phyloP scores from a whole-genome alignment of 2,329 filamentous ascomycete genomes.

The Fusarium concolor region DNA sequence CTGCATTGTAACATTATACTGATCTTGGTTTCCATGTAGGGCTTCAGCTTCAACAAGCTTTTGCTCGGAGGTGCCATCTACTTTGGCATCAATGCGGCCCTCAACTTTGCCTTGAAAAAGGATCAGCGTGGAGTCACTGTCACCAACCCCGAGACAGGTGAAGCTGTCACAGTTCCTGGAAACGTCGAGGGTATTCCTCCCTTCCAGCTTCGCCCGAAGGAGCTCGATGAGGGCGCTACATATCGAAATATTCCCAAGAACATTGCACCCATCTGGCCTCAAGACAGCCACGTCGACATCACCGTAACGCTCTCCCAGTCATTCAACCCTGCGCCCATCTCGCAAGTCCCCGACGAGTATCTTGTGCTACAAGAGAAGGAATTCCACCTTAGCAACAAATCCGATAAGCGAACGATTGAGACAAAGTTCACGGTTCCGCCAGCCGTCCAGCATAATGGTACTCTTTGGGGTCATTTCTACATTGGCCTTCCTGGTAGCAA shows the following conservation, averaged over 20 bases:
- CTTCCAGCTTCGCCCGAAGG: conserved; percentile 72
- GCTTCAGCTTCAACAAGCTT: conserved; percentile 59
- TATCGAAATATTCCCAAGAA: conserved; percentile 75
- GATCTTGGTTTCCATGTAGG: conserved; percentile 39
- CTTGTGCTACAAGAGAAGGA: conserved; percentile 83
- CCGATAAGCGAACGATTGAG: conserved; percentile 81
- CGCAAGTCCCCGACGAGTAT: conserved; percentile 71
- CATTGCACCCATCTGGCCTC: conserved; percentile 89
- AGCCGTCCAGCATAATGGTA: conserved; percentile 89
- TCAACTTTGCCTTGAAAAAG: conserved; percentile 65
- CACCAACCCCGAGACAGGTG: conserved; percentile 62
- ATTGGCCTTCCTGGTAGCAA: conserved; percentile 79
- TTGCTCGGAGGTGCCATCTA: conserved; percentile 66
- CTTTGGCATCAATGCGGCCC: conserved; percentile 68
- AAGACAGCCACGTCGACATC: conserved; percentile 83
- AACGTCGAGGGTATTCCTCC: conserved; percentile 70
- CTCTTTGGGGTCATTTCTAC: conserved; percentile 95
- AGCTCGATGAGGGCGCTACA: conserved; percentile 69
- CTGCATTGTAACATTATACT: conserved; percentile 9
- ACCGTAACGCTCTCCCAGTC: conserved; percentile 85
- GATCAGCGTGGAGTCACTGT: conserved; percentile 60
- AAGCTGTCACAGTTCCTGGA: conserved; percentile 63
- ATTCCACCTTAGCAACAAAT: conserved; percentile 83
- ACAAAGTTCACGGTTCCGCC: conserved; percentile 81
- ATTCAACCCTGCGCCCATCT: conserved; percentile 74